Conservation (phyloP, 164 flowering plant species). For the Umbellularia californica region DNA sequence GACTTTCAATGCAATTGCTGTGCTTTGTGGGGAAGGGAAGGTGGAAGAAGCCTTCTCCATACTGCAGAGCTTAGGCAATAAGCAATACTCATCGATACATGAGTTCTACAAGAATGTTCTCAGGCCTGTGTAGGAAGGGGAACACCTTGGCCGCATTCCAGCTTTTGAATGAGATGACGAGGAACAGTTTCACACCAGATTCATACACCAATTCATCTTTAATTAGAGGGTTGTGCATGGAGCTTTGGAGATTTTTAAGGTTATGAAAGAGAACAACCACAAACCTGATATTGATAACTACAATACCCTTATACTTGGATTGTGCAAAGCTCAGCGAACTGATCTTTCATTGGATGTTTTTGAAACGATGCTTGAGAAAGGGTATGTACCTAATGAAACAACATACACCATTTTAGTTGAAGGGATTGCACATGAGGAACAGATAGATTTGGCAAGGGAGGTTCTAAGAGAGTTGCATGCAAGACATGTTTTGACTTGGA, state of each 20-base stretch:
- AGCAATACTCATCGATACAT: constrained; percentile 38
- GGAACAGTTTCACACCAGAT: constrained; percentile 64
- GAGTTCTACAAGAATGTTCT: constrained; percentile 58
- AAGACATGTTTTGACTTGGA: constrained; percentile 41
- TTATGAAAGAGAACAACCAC: constrained; percentile 59
- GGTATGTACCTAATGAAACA: constrained; percentile 62
- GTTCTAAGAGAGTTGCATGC: constrained; percentile 54
- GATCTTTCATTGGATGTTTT: constrained; percentile 58
- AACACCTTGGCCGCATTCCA: constrained; percentile 76
- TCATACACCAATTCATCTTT: constrained; percentile 67
- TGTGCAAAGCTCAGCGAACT: constrained; percentile 59
- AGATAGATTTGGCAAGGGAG: constrained; percentile 53
- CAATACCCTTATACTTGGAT: constrained; percentile 75
- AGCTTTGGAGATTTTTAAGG: constrained; percentile 53
- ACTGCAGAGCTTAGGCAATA: constrained; percentile 54
- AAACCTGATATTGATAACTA: constrained; percentile 58
- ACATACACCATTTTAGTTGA: constrained; percentile 79
- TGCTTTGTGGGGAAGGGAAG: constrained; percentile 55
- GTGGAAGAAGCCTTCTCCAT: constrained; percentile 73
- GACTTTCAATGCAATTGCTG: constrained; percentile 74
- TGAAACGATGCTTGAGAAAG: constrained; percentile 62
- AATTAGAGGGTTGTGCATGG: constrained; percentile 73
- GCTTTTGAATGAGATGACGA: constrained; percentile 74
- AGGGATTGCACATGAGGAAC: constrained; percentile 69
- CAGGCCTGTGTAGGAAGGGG: constrained; percentile 77